Conservation (phyloP, 371 early-diverging fungal species). For the Thermomucor indicae-seudaticae region DNA sequence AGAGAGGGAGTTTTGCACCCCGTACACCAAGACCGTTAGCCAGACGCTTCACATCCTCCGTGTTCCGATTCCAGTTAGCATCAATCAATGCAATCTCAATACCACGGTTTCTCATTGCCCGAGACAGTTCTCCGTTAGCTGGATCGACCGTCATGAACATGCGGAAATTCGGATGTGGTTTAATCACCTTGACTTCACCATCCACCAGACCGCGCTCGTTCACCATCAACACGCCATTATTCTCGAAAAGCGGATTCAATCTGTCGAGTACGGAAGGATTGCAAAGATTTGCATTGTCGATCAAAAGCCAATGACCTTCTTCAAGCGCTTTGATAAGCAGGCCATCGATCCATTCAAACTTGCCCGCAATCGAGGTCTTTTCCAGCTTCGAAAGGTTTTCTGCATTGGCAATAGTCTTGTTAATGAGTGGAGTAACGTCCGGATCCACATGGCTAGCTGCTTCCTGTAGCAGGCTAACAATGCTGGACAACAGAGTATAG, state of each 20-base stretch:
- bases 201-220: constrained; percentile 89
- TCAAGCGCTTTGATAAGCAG: constrained; percentile 91
- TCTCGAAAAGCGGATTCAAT: constrained; percentile 91
- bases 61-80: constrained; percentile 36
- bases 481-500: constrained; percentile 27
- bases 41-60: constrained; percentile 42
- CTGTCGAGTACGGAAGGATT: constrained; percentile 95
- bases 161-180: constrained; percentile 95
- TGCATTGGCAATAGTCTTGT: constrained; percentile 6
- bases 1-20: constrained; percentile 31
- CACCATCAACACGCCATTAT: constrained; percentile 83
- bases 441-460: constrained; percentile 19
- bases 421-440: constrained; percentile 13
- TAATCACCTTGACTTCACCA: constrained; percentile 77
- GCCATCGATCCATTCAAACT: constrained; percentile 98
- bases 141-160: constrained; percentile 99
- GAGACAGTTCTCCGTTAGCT: constrained; percentile 86
- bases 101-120: constrained; percentile 97
- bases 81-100: constrained; percentile 81
- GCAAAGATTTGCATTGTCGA: constrained; percentile 99
- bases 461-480: constrained; percentile 23
- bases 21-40: constrained; percentile 54
- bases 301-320: constrained; percentile 96
- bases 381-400: constrained; percentile 45
- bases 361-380: constrained; percentile 60